phyloP scores from a whole-genome alignment of 345 rosid genomes.

The Rhodamnia rubescens region DNA sequence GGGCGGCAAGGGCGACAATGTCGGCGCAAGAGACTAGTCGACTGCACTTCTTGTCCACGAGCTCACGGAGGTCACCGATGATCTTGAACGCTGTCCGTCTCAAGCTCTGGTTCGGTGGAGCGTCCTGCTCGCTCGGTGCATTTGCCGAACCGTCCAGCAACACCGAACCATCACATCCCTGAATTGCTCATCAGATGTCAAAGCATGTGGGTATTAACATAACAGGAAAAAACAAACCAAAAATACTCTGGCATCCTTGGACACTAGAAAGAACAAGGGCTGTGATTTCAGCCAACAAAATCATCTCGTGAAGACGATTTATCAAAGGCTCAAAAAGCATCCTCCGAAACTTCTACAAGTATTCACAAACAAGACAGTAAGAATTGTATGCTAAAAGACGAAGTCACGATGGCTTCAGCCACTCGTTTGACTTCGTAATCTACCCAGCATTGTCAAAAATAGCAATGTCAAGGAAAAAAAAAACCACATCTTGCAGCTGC shows the following conservation, averaged over 20 bases:
- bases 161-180: conserved; percentile 93
- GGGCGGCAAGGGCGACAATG: conserved; percentile 42
- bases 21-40: conserved; percentile 52
- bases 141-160: conserved; percentile 67
- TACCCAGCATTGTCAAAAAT: background rate
- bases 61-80: conserved; percentile 31
- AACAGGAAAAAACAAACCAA: background rate
- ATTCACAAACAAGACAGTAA: background rate
- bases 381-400: background rate
- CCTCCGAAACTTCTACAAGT: background rate
- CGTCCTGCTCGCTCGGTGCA: conserved; percentile 75
- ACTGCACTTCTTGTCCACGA: conserved; percentile 29
- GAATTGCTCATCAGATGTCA: background rate
- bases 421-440: background rate
- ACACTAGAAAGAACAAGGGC: background rate
- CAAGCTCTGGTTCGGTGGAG: conserved; percentile 47
- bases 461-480: background rate
- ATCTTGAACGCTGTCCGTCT: conserved; percentile 31
- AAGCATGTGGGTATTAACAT: background rate
- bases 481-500: background rate
- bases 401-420: background rate
- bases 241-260: background rate
- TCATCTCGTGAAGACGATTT: background rate
- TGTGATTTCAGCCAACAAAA: background rate
- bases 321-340: background rate